A percentile compares a stretch with the other conserved stretches of the same genome.
Conservation (phyloP, 768 basidiomycete genomes). For the Clavulina sp. region DNA sequence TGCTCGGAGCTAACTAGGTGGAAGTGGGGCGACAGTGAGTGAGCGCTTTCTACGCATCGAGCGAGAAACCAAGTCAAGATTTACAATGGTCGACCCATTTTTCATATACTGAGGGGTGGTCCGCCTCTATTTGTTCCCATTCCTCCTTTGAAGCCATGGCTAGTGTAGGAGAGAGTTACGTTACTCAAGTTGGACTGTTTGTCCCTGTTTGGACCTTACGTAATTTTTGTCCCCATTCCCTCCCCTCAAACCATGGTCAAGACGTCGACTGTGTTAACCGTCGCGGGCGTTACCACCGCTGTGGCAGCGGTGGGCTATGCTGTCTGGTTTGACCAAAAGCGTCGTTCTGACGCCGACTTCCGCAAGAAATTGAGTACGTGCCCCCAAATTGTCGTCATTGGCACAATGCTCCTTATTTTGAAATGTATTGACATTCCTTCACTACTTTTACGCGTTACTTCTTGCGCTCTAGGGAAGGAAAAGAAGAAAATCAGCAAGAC, state of each 20-base stretch:
- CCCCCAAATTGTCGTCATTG: conserved; percentile 3
- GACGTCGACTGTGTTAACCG: conserved; percentile 22
- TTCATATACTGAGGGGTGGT: not conserved
- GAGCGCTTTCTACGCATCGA: not conserved
- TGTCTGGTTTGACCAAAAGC: conserved; percentile 86
- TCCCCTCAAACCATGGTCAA: not conserved
- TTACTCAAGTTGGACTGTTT: not conserved
- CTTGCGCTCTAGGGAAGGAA: conserved; percentile 50
- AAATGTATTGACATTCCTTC: not conserved
- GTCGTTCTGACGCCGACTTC: conserved; percentile 74
- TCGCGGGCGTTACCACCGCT: conserved; percentile 31
- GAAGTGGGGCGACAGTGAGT: no score
- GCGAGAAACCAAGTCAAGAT: not conserved
- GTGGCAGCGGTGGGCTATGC: conserved; percentile 57
- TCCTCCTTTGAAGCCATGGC: no score
- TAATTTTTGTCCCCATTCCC: not conserved
- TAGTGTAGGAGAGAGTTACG: no score
- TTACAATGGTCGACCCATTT: conserved; percentile 1
- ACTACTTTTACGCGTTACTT: not conserved
- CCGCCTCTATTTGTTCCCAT: not conserved
- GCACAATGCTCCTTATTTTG: not conserved
- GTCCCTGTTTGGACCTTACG: not conserved
- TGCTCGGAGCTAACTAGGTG: no score
- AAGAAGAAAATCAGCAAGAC: conserved; percentile 74
- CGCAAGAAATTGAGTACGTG: conserved; percentile 71